These are phyloP conservation scores for Quercus rubra DNA, from an alignment of 306 rosid genomes.

Conservation along the genomic window DNA sequence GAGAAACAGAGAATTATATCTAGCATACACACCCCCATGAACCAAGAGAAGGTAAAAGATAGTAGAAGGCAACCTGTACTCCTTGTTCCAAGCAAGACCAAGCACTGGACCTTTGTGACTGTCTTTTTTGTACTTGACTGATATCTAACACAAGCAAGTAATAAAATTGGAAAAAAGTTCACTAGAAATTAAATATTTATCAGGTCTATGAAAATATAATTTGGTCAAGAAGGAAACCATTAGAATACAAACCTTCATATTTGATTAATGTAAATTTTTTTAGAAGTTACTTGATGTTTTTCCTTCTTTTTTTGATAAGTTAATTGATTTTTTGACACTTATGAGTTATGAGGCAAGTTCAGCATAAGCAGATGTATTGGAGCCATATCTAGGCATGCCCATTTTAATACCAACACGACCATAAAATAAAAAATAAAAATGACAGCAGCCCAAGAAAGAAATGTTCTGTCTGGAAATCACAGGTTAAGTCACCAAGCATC, in stretches of 20 bases:
- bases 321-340: too few species aligned
- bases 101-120: slow-evolving; percentile 90
- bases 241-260: background rate
- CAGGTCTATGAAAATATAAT: background rate
- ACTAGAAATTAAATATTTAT: background rate
- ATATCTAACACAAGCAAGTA: slow-evolving; percentile 42
- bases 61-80: slow-evolving; percentile 44
- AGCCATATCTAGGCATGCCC: background rate
- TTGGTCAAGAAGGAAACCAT: background rate
- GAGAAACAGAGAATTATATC: slow-evolving; percentile 8
- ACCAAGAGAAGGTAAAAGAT: slow-evolving; percentile 15
- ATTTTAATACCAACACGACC: background rate
- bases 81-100: slow-evolving; percentile 97
- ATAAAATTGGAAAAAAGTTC: slow-evolving; percentile 22
- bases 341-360: background rate
- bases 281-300: background rate
- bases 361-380: background rate
- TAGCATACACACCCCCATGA: background rate
- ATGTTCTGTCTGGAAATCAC: background rate
- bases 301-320: background rate
- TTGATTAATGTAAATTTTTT: background rate
- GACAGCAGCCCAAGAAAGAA: background rate
- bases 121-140: slow-evolving; percentile 62
- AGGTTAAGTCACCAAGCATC: background rate
- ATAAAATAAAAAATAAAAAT: background rate